Conservation (phyloP, 108 stramenopile species). For the Cylindrotheca fusiformis region DNA sequence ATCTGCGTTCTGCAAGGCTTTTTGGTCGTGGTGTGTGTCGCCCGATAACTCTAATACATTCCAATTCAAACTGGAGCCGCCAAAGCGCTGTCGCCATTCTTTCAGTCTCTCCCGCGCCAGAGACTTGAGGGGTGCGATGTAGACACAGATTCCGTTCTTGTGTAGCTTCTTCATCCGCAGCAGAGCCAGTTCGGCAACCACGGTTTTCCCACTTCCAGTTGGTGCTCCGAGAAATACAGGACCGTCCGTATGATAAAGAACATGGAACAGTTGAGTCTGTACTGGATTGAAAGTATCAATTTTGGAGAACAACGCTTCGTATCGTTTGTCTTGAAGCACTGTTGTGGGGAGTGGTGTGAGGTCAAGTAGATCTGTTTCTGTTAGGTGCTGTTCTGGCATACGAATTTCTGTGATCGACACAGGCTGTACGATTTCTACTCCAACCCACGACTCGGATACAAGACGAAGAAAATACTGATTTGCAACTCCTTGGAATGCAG, state of each 20-base stretch:
- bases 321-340: constrained; percentile 80
- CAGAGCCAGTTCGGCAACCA: constrained; percentile 40
- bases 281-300: constrained; percentile 97
- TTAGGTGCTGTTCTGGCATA: constrained; percentile 66
- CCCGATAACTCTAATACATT: constrained; percentile 96
- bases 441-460: constrained; percentile 94
- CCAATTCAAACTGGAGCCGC: constrained; percentile 76
- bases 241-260: constrained; percentile 84
- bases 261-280: constrained; percentile 91
- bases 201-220: constrained; percentile 73
- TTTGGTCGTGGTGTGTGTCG: constrained; percentile 91
- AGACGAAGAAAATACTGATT: constrained; percentile 89
- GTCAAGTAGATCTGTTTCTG: constrained; percentile 88
- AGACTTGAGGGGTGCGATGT: constrained; percentile 98
- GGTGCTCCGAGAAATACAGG: constrained; percentile 97
- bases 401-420: constrained; percentile 82
- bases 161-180: constrained; percentile 82
- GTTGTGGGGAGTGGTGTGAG: constrained; percentile 88
- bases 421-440: constrained; percentile 80
- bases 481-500: constrained; percentile 85
- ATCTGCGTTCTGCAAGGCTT: constrained; percentile 84
- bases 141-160: constrained; percentile 85
- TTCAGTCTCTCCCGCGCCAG: constrained; percentile 95
- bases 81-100: constrained; percentile 91
- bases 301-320: constrained; percentile 84